A percentile compares a stretch with the other conserved stretches of the same genome.
These are phyloP conservation scores for Cyclotella kingstonii DNA, from an alignment of 108 stramenopile species.

Conservation along the genomic window DNA sequence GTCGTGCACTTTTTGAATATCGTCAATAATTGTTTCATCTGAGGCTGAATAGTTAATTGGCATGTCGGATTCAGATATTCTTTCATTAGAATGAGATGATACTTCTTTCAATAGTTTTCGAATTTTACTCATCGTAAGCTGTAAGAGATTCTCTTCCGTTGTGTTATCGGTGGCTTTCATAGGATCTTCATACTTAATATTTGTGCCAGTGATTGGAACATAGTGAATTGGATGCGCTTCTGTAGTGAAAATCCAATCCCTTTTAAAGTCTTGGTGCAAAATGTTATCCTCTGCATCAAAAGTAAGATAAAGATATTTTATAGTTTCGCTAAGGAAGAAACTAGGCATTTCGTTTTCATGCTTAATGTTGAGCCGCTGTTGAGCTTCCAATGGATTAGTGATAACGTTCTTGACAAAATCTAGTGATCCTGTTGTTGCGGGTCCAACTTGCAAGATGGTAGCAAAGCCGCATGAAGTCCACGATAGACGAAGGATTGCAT, in stretches of 20 bases:
- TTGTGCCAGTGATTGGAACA: conserved; percentile 12
- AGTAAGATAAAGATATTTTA: conserved; percentile 94
- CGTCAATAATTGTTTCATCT: too few species aligned
- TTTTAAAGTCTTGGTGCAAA: conserved; percentile 60
- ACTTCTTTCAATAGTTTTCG: conserved; percentile 17
- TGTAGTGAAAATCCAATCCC: conserved; percentile 91
- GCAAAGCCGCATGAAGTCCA: conserved; percentile 66
- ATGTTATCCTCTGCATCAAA: conserved; percentile 85
- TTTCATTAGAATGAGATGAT: conserved; percentile 13
- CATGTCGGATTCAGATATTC: not conserved
- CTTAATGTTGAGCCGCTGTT: conserved; percentile 15
- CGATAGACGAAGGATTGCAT: conserved; percentile 32
- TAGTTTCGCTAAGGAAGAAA: conserved; percentile 95
- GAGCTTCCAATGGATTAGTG: conserved; percentile 19
- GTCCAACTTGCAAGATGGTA: conserved; percentile 48
- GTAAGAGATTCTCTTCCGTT: not conserved
- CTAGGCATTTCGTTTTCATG: conserved; percentile 92
- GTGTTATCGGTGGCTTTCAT: not conserved
- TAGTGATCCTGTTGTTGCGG: conserved; percentile 49
- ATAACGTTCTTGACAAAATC: conserved; percentile 18
- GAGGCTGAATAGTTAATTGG: too few species aligned
- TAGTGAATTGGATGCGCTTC: conserved; percentile 94
- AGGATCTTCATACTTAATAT: not conserved
- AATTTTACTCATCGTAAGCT: conserved; percentile 17
- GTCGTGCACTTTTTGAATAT: not conserved